Evolutionary conservation across 208 protist genomes (phyloP).

Genomic region (Baffinella frigidus): DNA sequence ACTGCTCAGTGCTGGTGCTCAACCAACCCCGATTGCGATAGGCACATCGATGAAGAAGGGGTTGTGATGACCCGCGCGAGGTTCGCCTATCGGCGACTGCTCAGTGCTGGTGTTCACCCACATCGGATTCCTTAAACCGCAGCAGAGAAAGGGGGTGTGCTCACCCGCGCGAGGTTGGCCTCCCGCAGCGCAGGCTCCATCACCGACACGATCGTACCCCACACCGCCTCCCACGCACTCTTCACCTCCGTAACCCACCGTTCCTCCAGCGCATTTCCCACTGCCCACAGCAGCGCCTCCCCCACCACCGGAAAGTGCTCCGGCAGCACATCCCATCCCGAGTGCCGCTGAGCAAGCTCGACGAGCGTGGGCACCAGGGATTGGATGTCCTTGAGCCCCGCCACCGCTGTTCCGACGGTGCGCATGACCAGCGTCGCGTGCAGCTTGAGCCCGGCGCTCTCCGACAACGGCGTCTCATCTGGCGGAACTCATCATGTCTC

Average conservation of each 20-base stretch:
- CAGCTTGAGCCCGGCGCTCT: not conserved
- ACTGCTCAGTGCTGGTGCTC: too few relatives aligned
- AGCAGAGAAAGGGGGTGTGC: not conserved
- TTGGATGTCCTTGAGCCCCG: not conserved
- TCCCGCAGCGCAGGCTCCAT: not conserved
- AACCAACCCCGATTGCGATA: too few relatives aligned
- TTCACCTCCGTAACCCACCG: not conserved
- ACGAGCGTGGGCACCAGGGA: not conserved
- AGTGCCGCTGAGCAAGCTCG: not conserved
- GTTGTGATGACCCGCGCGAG: not conserved
- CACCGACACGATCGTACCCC: not conserved
- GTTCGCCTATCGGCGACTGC: not conserved
- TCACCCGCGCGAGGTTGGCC: not conserved
- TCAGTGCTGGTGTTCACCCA: not conserved
- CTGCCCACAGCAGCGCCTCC: not conserved
- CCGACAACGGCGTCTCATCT: not conserved
- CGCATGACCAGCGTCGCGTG: not conserved
- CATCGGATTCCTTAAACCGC: not conserved
- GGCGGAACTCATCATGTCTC: too few relatives aligned
- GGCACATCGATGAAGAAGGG: not conserved
- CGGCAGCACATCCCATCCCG: not conserved
- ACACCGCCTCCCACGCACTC: not conserved
- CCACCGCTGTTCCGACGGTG: slow-evolving; percentile 8
- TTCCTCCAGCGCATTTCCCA: not conserved
- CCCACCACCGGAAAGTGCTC: not conserved